A percentile compares a stretch with the other conserved stretches of the same genome.
phyloP scores from a whole-genome alignment of 805 yeast species.

The Kuraishia molischiana region DNA sequence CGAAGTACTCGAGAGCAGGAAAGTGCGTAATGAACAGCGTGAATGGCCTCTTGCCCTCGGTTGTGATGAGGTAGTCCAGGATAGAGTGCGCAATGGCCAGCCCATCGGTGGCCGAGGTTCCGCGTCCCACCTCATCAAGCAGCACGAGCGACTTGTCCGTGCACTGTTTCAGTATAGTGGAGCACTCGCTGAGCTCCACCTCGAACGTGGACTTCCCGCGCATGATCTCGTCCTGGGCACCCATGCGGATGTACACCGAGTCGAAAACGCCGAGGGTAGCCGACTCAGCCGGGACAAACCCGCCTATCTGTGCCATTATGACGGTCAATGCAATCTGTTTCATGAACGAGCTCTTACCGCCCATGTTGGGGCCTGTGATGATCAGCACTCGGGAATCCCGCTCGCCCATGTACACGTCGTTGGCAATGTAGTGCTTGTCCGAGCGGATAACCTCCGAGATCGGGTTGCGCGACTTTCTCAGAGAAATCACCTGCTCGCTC shows the following conservation, averaged over 20 bases:
- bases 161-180: constrained; percentile 40
- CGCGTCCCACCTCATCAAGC: constrained; percentile 72
- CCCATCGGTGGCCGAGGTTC: constrained; percentile 66
- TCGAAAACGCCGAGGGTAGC: constrained; percentile 60
- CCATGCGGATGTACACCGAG: constrained; percentile 50
- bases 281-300: constrained; percentile 57
- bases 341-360: constrained; percentile 75
- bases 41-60: constrained; percentile 32
- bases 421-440: constrained; percentile 45
- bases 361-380: constrained; percentile 85
- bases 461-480: constrained; percentile 42
- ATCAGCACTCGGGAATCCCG: constrained; percentile 44
- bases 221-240: constrained; percentile 72
- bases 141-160: constrained; percentile 48
- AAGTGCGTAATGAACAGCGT: constrained; percentile 81
- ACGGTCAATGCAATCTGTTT: constrained; percentile 63
- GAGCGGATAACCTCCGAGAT: constrained; percentile 16
- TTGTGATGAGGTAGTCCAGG: constrained; percentile 41
- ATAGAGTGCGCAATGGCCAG: constrained; percentile 72
- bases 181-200: constrained; percentile 65
- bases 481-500: constrained; percentile 34
- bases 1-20: constrained; percentile 51
- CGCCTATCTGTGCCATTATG: constrained; percentile 71
- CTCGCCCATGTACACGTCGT: constrained; percentile 42
- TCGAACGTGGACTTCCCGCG: constrained; percentile 77